Conservation (phyloP, 345 rosid species). For the Turritis glabra region DNA sequence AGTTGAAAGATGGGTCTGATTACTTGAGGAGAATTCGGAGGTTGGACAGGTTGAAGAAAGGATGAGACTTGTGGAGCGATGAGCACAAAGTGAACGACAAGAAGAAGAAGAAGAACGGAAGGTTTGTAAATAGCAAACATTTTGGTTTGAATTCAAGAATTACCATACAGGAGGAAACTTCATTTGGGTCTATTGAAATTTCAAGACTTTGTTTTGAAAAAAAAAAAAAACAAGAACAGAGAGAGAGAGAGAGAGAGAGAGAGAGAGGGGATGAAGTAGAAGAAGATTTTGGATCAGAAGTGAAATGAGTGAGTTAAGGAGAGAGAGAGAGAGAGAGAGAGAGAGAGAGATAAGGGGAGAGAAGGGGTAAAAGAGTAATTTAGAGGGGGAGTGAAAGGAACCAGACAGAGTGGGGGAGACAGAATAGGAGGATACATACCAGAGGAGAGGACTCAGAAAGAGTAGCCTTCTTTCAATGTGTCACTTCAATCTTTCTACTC, state of each 20-base stretch:
- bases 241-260: background rate
- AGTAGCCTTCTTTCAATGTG: conserved; percentile 33
- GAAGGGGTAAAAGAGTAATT: conserved; percentile 24
- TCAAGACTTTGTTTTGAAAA: conserved; percentile 16
- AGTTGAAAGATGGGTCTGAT: background rate
- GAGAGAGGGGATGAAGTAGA: background rate
- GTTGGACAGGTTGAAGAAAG: conserved; percentile 32
- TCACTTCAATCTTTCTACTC: conserved; percentile 34
- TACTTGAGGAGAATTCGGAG: conserved; percentile 33
- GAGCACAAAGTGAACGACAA: background rate
- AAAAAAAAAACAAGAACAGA: background rate
- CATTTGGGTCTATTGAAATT: conserved; percentile 30
- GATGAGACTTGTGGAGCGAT: conserved; percentile 34
- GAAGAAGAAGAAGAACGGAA: conserved; percentile 8
- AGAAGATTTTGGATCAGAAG: conserved; percentile 34
- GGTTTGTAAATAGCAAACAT: conserved; percentile 21
- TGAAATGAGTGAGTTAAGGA: conserved; percentile 25
- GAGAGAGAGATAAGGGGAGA: background rate
- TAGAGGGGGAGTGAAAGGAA: conserved; percentile 49
- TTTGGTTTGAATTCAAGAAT: background rate
- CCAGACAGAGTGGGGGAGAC: conserved; percentile 47
- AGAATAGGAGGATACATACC: conserved; percentile 46
- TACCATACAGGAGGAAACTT: conserved; percentile 4
- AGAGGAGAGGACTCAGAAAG: conserved; percentile 28
- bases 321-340: background rate